A percentile compares a stretch with the other conserved stretches of the same genome.
Conservation (phyloP, 805 yeast genomes). For the Zygoascus biomembranicola region DNA sequence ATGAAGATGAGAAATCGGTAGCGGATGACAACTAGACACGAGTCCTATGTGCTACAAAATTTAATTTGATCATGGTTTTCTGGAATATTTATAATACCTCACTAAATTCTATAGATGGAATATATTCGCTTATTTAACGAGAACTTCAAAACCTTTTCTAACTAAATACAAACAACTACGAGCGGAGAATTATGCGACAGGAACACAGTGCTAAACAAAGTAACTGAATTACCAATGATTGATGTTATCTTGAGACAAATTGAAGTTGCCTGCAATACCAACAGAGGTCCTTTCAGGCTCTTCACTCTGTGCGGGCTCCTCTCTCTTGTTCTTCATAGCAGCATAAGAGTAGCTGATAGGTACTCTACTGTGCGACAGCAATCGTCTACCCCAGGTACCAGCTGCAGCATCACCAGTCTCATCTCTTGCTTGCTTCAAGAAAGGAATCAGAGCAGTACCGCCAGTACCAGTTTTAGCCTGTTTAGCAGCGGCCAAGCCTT, state of each 20-base stretch:
- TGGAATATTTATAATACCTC: too few relatives aligned
- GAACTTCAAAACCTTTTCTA: too few relatives aligned
- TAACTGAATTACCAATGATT: constrained; percentile 11
- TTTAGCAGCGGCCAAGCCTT: constrained; percentile 41
- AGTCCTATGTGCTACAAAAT: too few relatives aligned
- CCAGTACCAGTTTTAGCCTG: constrained; percentile 79
- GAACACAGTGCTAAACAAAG: neutral
- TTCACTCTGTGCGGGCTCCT: neutral
- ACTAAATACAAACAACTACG: neutral
- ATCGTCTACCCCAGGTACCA: constrained; percentile 79
- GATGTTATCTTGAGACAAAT: constrained; percentile 8
- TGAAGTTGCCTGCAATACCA: constrained; percentile 15
- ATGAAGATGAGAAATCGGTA: constrained; percentile 13
- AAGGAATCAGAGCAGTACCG: constrained; percentile 85
- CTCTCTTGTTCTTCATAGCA: neutral
- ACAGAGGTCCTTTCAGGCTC: neutral
- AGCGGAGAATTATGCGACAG: neutral
- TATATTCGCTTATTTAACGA: too few relatives aligned
- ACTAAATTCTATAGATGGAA: too few relatives aligned
- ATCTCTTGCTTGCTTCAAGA: constrained; percentile 90
- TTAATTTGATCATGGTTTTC: too few relatives aligned
- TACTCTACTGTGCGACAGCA: constrained; percentile 22
- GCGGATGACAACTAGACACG: neutral
- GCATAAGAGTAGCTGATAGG: neutral
- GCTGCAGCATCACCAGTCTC: constrained; percentile 94